Conservation (phyloP, 1,139 yeast genomes). For the Kodamaea sp. region DNA sequence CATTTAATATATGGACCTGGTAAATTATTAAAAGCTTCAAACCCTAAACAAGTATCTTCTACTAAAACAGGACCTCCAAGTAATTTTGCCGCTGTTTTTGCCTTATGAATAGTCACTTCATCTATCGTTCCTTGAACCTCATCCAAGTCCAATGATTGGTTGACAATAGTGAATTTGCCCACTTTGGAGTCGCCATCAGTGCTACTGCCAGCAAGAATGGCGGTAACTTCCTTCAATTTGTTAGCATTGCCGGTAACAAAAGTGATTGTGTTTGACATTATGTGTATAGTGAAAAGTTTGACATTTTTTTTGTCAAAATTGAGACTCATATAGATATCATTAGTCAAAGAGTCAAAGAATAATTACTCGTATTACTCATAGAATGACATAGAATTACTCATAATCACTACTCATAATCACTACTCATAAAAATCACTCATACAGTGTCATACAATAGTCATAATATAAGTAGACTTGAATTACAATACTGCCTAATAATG, state of each 20-base stretch:
- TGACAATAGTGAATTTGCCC: constrained; percentile 54
- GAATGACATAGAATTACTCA: no score
- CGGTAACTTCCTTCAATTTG: constrained; percentile 79
- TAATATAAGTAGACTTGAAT: no score
- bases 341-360: no score
- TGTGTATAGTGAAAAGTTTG: not conserved
- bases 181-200: constrained; percentile 31
- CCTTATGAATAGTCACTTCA: constrained; percentile 79
- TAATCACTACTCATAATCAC: no score
- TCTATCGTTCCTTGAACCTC: constrained; percentile 89
- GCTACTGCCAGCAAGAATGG: constrained; percentile 49
- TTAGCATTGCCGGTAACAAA: constrained; percentile 88
- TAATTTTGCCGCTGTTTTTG: constrained; percentile 65
- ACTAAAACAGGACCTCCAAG: constrained; percentile 76
- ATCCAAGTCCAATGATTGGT: constrained; percentile 69
- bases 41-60: constrained; percentile 91
- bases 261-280: constrained; percentile 33
- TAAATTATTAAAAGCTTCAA: constrained; percentile 68
- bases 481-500: no score
- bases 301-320: constrained; percentile 3
- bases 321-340: no score
- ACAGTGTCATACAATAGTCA: no score
- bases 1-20: constrained; percentile 95
- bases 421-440: no score
- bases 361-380: no score